Percentiles rank a stretch among this genome's conserved stretches.
Evolutionary conservation across 306 rosid species (phyloP).

Genomic region (Pueraria montana): DNA sequence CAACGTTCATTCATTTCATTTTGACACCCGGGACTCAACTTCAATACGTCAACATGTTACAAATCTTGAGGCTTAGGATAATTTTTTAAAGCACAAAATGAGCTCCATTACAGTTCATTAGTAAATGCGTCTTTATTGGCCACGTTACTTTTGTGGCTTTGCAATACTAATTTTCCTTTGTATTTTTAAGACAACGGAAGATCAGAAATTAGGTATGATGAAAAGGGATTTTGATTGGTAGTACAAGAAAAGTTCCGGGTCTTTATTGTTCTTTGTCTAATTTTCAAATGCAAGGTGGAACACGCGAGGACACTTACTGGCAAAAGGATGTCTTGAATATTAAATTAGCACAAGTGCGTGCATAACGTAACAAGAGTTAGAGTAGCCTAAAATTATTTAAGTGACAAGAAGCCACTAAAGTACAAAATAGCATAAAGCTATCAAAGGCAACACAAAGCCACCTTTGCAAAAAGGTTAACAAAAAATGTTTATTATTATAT

Average conservation of each 20-base stretch:
- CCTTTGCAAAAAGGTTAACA: neutral
- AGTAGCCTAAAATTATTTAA: neutral
- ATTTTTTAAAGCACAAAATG: conserved; percentile 45
- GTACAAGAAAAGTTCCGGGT: neutral
- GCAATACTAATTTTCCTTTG: conserved; percentile 40
- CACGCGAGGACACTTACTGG: too few species aligned
- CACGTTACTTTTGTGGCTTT: conserved; percentile 41
- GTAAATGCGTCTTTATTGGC: conserved; percentile 38
- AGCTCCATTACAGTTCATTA: conserved; percentile 56
- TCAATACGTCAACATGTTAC: conserved; percentile 43
- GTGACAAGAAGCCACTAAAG: neutral
- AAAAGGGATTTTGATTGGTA: neutral
- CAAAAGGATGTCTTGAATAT: neutral
- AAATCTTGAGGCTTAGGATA: conserved; percentile 49
- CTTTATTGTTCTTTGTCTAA: neutral
- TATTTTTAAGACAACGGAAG: neutral
- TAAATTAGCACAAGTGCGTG: neutral
- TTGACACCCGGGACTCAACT: conserved; percentile 42
- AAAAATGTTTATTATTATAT: neutral
- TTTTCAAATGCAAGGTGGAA: neutral
- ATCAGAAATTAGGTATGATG: neutral
- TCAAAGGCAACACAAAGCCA: conserved; percentile 1
- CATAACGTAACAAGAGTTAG: neutral
- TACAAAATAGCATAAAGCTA: neutral
- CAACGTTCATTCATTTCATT: conserved; percentile 38